Base-by-base conservation (phyloP, 768 basidiomycete species). In the Boletus eberwhitei region DNA sequence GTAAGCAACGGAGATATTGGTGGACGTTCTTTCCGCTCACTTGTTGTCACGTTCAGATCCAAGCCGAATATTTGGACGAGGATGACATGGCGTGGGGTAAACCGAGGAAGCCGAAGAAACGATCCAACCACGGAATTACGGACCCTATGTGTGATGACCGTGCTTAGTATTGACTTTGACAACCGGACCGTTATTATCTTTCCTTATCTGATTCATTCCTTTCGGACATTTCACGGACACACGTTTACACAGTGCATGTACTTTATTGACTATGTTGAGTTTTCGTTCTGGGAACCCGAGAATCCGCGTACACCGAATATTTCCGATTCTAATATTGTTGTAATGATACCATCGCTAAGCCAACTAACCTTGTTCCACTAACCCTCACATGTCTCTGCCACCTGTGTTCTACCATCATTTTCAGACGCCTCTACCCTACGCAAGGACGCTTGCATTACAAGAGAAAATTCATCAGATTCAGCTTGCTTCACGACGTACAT, bases 361-460 rank as follows among this genome's bases (percentile, higher is more conserved):
- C 13, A 38, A 31, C 29, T 14, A 26, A 45, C 24, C 35, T 36
- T 51, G 38, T 29, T 34, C 29, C 19, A 8, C 44, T 14, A 37
- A 37, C 17, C 17, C 26, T 41, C 41, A 14, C 45, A 69, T 69
- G 68, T 56, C 68, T 22, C 45, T 83, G 32, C 79, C 85, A 21
- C 87, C 92, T 11, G 75, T 94, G 49, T 70, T 87, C 58, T 93
- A 85, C 70, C 89, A 96, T 67, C 75, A 82, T 65, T 95, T 96
- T 71, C 74, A 71, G 34, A 74, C 71, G n/a, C 94, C 93, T 24
- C 67, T 97, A 35, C 88, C 91, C 0, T 98, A 97, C 66, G 67
- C 73, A 8, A 76, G 75, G 36, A 83, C 87, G 0, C 80, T 92
- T 38, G 75, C 75, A 3, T 73, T 93, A 4, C 91, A 93, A 67